Percentiles rank a stretch among this genome's conserved stretches.
These are phyloP conservation scores for Russula compacta DNA, from an alignment of 768 basidiomycete species.

Conservation along the genomic window DNA sequence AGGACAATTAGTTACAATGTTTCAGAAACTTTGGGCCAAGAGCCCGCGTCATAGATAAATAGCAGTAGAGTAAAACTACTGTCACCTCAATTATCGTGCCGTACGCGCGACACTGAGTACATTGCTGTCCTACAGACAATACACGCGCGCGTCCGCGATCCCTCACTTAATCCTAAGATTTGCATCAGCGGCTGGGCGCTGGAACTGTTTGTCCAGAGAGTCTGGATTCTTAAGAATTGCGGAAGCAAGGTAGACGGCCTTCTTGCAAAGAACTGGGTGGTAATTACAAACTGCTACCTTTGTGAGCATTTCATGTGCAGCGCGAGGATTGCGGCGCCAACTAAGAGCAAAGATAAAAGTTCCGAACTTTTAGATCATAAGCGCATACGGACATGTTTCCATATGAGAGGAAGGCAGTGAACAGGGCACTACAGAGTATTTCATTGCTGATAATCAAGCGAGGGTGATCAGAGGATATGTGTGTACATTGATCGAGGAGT, in stretches of 20 bases:
- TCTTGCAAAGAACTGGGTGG: neutral
- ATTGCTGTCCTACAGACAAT: too few species aligned
- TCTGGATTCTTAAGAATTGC: neutral
- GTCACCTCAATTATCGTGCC: too few species aligned
- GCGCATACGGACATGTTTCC: neutral
- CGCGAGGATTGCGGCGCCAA: neutral
- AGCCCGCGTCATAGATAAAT: too few species aligned
- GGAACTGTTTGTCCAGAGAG: neutral
- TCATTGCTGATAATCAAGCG: neutral
- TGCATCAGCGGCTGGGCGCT: neutral
- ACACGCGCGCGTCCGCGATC: too few species aligned
- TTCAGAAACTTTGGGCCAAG: too few species aligned
- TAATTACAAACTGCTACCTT: slow-evolving; percentile 3
- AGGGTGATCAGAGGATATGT: neutral
- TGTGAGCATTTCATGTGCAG: slow-evolving; percentile 3
- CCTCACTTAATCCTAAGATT: too few species aligned
- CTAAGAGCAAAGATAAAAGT: neutral
- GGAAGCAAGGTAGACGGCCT: slow-evolving; percentile 1
- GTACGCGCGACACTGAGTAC: too few species aligned
- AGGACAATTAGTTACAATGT: too few species aligned
- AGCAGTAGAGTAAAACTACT: too few species aligned
- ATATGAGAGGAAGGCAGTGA: neutral
- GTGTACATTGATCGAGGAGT: neutral
- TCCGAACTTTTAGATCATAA: too few species aligned
- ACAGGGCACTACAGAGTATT: neutral